These are phyloP conservation scores for Zygosaccharomyces pseudobailii DNA, from an alignment of 1,139 yeast genomes.

Conservation along the genomic window DNA sequence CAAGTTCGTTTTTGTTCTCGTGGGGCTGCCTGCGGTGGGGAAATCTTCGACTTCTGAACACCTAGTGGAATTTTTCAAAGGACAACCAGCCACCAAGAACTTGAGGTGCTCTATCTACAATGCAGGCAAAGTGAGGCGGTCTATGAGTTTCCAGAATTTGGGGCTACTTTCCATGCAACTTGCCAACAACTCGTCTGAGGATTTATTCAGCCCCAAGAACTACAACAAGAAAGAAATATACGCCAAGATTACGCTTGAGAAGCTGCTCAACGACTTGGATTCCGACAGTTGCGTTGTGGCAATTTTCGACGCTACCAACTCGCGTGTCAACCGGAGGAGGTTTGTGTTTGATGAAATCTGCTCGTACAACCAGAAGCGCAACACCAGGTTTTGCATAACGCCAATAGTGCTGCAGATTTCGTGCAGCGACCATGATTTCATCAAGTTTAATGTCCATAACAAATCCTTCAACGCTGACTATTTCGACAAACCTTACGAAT, in stretches of 20 bases:
- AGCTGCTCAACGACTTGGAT: conserved; percentile 44
- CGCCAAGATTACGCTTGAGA: conserved; percentile 54
- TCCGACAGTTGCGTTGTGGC: conserved; percentile 51
- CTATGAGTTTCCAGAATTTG: conserved; percentile 24
- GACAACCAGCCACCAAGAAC: conserved; percentile 23
- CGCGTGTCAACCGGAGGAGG: conserved; percentile 50
- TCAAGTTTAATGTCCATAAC: conserved; percentile 55
- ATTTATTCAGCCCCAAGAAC: conserved; percentile 47
- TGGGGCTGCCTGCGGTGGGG: conserved; percentile 71
- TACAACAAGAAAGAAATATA: conserved; percentile 50
- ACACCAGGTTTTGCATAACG: conserved; percentile 26
- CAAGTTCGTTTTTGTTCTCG: conserved; percentile 48
- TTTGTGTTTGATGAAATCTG: conserved; percentile 32
- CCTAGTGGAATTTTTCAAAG: conserved; percentile 41
- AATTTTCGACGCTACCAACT: conserved; percentile 67
- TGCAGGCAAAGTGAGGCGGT: conserved; percentile 56
- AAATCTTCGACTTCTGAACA: conserved; percentile 60
- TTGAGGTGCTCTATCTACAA: conserved; percentile 39
- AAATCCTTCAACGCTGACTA: conserved; percentile 59
- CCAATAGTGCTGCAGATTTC: conserved; percentile 43
- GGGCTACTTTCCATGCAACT: conserved; percentile 21
- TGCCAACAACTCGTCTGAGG: conserved; percentile 32
- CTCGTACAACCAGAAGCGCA: conserved; percentile 18
- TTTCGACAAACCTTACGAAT: conserved; percentile 42
- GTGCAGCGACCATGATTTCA: conserved; percentile 41